phyloP scores from a whole-genome alignment of 2,329 filamentous ascomycete species.

The Helminthosporium solani region DNA sequence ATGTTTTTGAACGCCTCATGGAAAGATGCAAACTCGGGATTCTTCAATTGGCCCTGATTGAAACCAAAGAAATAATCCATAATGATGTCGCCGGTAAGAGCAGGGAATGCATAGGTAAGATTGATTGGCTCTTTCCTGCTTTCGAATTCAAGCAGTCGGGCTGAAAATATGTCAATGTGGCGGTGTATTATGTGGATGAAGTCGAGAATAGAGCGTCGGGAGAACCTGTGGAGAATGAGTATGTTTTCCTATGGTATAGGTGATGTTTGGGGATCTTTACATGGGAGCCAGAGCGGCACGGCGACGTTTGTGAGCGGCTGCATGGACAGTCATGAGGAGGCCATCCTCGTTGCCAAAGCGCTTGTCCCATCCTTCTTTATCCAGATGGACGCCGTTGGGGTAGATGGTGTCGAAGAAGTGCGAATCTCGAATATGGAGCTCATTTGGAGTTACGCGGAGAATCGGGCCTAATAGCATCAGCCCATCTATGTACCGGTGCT shows the following conservation, averaged over 20 bases:
- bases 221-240: conserved; percentile 31
- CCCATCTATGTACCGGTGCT: too few species aligned
- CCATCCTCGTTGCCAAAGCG: conserved; percentile 31
- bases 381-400: conserved; percentile 29
- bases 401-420: conserved; percentile 42
- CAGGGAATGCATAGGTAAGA: conserved; percentile 39
- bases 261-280: conserved; percentile 5
- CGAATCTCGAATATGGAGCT: conserved; percentile 47
- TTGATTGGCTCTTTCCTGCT: conserved; percentile 32
- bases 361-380: conserved; percentile 40
- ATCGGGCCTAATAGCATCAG: conserved; percentile 45
- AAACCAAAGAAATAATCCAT: conserved; percentile 46
- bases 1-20: conserved; percentile 38
- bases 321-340: conserved; percentile 31
- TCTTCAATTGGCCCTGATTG: conserved; percentile 35
- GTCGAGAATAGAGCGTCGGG: conserved; percentile 35
- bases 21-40: conserved; percentile 37
- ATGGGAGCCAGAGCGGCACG: conserved; percentile 35
- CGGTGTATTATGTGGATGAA: conserved; percentile 41
- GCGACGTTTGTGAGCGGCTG: conserved; percentile 31
- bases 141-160: conserved; percentile 34
- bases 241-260: not conserved
- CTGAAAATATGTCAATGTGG: conserved; percentile 34
- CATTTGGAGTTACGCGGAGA: conserved; percentile 46
- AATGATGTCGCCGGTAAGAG: conserved; percentile 49